Base-by-base conservation (phyloP, 139 green algal species). In the Tetraselmis striata region DNA sequence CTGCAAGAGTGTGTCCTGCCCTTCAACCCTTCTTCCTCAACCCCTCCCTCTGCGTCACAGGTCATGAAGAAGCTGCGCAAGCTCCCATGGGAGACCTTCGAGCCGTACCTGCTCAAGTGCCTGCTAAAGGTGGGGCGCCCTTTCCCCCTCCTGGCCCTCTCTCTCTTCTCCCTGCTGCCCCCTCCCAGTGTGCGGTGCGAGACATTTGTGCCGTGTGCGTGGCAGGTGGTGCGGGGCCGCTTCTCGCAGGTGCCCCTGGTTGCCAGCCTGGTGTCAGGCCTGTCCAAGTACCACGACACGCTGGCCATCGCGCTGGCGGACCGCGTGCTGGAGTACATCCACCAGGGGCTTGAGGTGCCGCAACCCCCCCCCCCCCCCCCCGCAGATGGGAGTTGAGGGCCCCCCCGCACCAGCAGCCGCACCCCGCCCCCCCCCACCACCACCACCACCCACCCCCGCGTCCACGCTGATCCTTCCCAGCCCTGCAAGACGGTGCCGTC, bases 61-160 rank as follows among this genome's bases (percentile, higher is more conserved):
- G 94, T 99, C 77, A 32, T 96, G 81, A 92, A 89, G 25, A 95
- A 97, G 86, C 87, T 99, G 82, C 88, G 95, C 78, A 93, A 93
- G 83, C 85, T 99, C 82, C 87, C 91, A 1, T 98, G 96, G 96
- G 81, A 76, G 0, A 84, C 92, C 30, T 80, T 87, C 74, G 92
- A 96, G 87, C 32, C 30, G 1, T 98, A 95, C 85, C 76, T 99
- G 80, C 81, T 98, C 32, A 93, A 93, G 59, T 95, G 89, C 78
- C 84, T 99, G 81, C 58, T 98, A 28, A 93, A 94, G 76, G 92
- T 93, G 28, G n/a, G 75, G 0, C 28, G 86, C 32, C 88, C 45
- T 67, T 18, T 18, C 45, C 45, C 5, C 45, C 45, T 18, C 18
- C 45, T n/a, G n/a, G n/a, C n/a, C n/a, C n/a, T n/a, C n/a, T n/a